Evolutionary conservation across 345 rosid species (phyloP).

Genomic region (Eucalyptus cloeziana): DNA sequence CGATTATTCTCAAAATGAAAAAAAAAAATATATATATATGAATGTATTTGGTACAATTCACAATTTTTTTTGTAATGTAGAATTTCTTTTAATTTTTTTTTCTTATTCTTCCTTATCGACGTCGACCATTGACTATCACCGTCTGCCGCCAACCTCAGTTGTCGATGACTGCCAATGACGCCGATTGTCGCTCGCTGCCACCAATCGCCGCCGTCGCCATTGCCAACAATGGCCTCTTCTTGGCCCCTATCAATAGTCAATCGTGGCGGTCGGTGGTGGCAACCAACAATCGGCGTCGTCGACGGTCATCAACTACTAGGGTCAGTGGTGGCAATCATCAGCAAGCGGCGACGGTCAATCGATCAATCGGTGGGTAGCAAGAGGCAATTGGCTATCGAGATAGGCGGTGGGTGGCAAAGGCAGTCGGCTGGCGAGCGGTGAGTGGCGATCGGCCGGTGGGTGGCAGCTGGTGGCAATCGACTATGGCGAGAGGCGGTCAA

Average conservation of each 20-base stretch:
- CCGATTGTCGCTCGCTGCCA: accelerated
- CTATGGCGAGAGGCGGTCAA: too few relatives aligned
- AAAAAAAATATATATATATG: accelerated
- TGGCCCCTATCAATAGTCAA: accelerated
- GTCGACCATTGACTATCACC: accelerated
- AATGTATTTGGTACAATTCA: accelerated
- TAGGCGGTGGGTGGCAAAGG: accelerated
- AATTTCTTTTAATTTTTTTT: too few relatives aligned
- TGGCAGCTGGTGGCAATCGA: accelerated
- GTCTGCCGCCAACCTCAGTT: accelerated
- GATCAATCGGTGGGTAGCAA: accelerated
- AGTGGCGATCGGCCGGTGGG: accelerated
- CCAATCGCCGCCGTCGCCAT: accelerated
- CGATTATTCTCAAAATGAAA: accelerated
- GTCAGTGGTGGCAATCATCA: accelerated
- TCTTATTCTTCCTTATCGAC: accelerated
- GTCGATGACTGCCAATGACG: accelerated
- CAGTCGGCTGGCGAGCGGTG: accelerated
- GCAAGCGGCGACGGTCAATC: accelerated
- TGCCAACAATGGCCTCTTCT: accelerated
- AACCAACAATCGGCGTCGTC: accelerated
- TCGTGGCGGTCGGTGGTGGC: accelerated
- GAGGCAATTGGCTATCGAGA: accelerated
- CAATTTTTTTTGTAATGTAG: accelerated
- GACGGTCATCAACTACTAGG: accelerated